These are phyloP conservation scores for Mycosarcoma maydis DNA, from an alignment of 1,284 basidiomycete species.

Conservation along the genomic window DNA sequence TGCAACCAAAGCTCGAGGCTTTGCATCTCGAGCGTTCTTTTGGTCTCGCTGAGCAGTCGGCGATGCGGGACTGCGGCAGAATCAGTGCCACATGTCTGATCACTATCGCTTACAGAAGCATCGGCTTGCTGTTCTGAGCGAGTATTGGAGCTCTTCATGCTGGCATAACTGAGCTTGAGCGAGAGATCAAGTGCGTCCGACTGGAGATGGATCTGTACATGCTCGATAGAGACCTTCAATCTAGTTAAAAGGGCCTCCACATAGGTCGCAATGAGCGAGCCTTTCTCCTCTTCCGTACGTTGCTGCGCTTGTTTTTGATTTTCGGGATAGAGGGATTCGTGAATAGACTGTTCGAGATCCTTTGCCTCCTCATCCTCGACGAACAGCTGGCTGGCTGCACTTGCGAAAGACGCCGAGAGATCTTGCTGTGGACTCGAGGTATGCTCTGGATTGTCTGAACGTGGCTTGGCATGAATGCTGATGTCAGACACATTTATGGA, in stretches of 20 bases:
- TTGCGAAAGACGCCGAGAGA: slow-evolving; percentile 35
- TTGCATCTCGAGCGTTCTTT: slow-evolving; percentile 18
- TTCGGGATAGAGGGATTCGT: slow-evolving; percentile 40
- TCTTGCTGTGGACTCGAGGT: slow-evolving; percentile 1
- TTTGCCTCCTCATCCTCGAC: slow-evolving; percentile 43
- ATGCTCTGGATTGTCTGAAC: background rate
- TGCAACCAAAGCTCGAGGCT: slow-evolving; percentile 23
- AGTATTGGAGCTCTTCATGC: slow-evolving; percentile 29
- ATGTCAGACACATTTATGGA: slow-evolving; percentile 31
- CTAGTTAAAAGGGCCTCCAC: slow-evolving; percentile 52
- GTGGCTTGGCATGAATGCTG: slow-evolving; percentile 3
- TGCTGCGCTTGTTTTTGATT: slow-evolving; percentile 4
- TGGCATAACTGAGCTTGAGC: slow-evolving; percentile 17
- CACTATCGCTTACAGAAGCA: too few species aligned
- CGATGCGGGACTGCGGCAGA: background rate
- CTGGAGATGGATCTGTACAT: slow-evolving; percentile 21
- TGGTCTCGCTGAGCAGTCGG: slow-evolving; percentile 24
- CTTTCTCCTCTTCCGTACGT: slow-evolving; percentile 7
- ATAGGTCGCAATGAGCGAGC: slow-evolving; percentile 40
- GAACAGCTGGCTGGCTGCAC: slow-evolving; percentile 45
- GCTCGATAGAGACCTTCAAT: slow-evolving; percentile 39
- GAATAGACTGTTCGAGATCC: slow-evolving; percentile 49
- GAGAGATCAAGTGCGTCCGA: slow-evolving; percentile 24
- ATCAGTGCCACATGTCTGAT: too few species aligned
- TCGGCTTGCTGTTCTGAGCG: slow-evolving; percentile 17